Conservation (phyloP, 192 early-diverging fungal species). For the Coemansia umbellata region DNA sequence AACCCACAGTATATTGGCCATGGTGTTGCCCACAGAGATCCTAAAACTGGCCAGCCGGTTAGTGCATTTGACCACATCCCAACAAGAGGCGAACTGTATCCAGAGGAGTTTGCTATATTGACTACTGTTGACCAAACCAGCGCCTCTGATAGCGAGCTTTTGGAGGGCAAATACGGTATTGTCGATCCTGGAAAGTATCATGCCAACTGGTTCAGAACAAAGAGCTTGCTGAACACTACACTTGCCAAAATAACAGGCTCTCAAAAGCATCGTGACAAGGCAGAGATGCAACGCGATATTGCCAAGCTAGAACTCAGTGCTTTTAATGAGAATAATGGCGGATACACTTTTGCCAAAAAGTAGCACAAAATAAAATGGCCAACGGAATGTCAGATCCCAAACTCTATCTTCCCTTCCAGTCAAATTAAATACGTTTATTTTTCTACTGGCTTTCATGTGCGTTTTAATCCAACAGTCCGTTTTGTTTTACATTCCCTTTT, state of each 20-base stretch:
- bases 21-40: slow-evolving; percentile 46
- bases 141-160: slow-evolving; percentile 4
- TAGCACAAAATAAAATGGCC: slow-evolving; percentile 1
- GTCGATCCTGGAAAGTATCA: slow-evolving; percentile 40
- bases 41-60: slow-evolving; percentile 35
- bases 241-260: slow-evolving; percentile 32
- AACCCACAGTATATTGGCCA: slow-evolving; percentile 44
- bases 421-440: not conserved
- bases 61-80: slow-evolving; percentile 34
- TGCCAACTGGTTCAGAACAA: slow-evolving; percentile 44
- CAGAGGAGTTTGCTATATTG: slow-evolving; percentile 20
- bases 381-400: not conserved
- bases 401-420: not conserved
- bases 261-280: slow-evolving; percentile 26
- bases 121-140: not conserved
- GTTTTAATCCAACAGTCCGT: no score
- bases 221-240: slow-evolving; percentile 22
- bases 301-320: slow-evolving; percentile 45
- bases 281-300: slow-evolving; percentile 26
- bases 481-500: no score
- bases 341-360: slow-evolving; percentile 28
- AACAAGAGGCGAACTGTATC: slow-evolving; percentile 39
- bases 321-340: slow-evolving; percentile 29
- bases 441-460: no score
- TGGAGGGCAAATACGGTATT: slow-evolving; percentile 38